phyloP scores from a whole-genome alignment of 2,329 filamentous ascomycete genomes.

The Metarhizium guizhouense region DNA sequence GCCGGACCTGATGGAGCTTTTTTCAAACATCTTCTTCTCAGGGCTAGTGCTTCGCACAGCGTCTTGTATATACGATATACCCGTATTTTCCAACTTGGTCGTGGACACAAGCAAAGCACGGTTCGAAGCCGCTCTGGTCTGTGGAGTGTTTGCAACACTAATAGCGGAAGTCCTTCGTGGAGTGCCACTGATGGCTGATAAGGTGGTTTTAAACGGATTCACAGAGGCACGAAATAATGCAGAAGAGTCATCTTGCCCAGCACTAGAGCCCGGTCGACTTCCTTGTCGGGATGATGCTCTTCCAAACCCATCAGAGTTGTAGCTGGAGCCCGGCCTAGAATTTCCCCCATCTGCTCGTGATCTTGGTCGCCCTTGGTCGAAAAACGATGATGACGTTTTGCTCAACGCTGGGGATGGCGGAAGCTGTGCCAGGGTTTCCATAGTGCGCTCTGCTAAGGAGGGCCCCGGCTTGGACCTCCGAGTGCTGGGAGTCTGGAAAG shows the following conservation, averaged over 20 bases:
- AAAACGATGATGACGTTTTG: constrained; percentile 63
- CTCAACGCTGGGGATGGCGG: constrained; percentile 67
- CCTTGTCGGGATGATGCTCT: constrained; percentile 38
- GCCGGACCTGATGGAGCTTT: constrained; percentile 27
- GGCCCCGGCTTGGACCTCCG: constrained; percentile 25
- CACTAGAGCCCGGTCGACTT: constrained; percentile 47
- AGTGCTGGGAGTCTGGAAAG: constrained; percentile 14
- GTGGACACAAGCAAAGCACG: constrained; percentile 13
- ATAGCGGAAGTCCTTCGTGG: constrained; percentile 24
- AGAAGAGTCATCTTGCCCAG: constrained; percentile 32
- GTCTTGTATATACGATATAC: constrained; percentile 13
- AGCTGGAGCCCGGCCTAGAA: constrained; percentile 49
- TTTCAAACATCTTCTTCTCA: constrained; percentile 21
- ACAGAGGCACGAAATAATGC: constrained; percentile 34
- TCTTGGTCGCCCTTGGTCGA: constrained; percentile 50
- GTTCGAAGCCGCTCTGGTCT: constrained; percentile 14
- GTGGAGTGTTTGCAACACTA: constrained; percentile 14
- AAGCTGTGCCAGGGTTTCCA: constrained; percentile 72
- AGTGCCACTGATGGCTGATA: constrained; percentile 35
- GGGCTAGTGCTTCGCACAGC: constrained; percentile 29
- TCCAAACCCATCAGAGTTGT: constrained; percentile 50
- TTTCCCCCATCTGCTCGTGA: constrained; percentile 36
- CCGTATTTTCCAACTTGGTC: constrained; percentile 16
- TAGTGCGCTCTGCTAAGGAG: constrained; percentile 74
- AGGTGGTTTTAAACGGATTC: constrained; percentile 32